phyloP scores from a whole-genome alignment of 176 grass and related monocot genomes.

The Thalia dealbata region DNA sequence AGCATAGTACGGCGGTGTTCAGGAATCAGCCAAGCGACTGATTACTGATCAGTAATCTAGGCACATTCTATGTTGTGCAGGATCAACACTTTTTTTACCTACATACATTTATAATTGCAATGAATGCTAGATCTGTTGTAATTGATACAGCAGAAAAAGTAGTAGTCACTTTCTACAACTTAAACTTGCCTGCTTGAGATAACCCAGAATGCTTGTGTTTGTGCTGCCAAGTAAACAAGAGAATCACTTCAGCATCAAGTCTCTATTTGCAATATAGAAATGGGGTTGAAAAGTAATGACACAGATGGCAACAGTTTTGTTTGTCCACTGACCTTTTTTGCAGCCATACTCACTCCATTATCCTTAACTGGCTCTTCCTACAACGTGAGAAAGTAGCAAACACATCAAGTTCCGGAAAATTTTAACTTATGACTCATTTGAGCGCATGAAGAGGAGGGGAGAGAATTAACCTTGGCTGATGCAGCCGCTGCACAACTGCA shows the following conservation, averaged over 20 bases:
- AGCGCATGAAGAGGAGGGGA: neutral
- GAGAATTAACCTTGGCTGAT: conserved; percentile 7
- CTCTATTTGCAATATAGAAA: neutral
- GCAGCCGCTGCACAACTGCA: neutral
- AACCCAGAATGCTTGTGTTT: conserved; percentile 16
- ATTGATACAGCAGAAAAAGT: neutral
- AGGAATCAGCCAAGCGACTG: too few species aligned
- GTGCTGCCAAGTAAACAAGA: conserved; percentile 3
- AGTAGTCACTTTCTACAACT: too few species aligned
- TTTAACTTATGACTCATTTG: neutral
- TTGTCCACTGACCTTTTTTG: neutral
- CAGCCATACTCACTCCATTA: neutral
- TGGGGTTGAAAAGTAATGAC: neutral
- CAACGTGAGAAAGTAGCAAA: neutral
- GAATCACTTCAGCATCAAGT: neutral
- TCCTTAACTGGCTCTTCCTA: neutral
- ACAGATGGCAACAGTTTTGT: neutral
- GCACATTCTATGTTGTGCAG: neutral
- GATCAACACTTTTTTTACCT: neutral
- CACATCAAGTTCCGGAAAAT: neutral
- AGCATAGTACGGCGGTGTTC: too few species aligned
- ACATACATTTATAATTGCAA: neutral
- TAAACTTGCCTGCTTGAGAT: conserved; percentile 3
- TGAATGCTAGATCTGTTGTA: neutral
- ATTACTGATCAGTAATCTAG: too few species aligned